Conservation (phyloP, 768 basidiomycete genomes). For the Neoboletus brunneissimus region DNA sequence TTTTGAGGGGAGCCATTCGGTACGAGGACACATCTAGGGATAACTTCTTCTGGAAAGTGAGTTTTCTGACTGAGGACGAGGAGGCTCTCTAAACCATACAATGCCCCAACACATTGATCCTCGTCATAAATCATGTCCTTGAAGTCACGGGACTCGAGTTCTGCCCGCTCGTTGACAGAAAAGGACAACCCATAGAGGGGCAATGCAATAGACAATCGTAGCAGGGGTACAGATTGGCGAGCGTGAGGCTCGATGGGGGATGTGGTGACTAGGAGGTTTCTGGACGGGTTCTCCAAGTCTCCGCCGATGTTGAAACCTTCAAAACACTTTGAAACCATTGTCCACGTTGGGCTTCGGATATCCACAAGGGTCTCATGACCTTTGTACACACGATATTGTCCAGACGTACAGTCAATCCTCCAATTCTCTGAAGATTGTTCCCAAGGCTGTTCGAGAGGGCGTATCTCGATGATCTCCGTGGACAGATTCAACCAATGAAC, state of each 20-base stretch:
- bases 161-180: constrained; percentile 22
- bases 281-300: not conserved
- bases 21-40: not conserved
- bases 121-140: constrained; percentile 37
- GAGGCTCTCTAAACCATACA: constrained; percentile 39
- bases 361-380: constrained; percentile 15
- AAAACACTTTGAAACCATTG: constrained; percentile 15
- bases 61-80: constrained; percentile 24
- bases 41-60: not conserved
- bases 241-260: not conserved
- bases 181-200: constrained; percentile 39
- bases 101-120: constrained; percentile 37
- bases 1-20: not conserved
- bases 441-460: constrained; percentile 18
- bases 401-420: constrained; percentile 6
- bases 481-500: constrained; percentile 28
- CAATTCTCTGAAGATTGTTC: constrained; percentile 18
- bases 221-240: not conserved
- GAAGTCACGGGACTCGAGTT: constrained; percentile 39
- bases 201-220: constrained; percentile 24
- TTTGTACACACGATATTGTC: not conserved
- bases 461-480: constrained; percentile 20
- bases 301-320: not conserved
- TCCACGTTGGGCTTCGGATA: constrained; percentile 18
- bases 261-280: constrained; percentile 15